Base-by-base conservation (phyloP, 2,329 filamentous ascomycete species). In the Ophioceras dolichostomum region DNA sequence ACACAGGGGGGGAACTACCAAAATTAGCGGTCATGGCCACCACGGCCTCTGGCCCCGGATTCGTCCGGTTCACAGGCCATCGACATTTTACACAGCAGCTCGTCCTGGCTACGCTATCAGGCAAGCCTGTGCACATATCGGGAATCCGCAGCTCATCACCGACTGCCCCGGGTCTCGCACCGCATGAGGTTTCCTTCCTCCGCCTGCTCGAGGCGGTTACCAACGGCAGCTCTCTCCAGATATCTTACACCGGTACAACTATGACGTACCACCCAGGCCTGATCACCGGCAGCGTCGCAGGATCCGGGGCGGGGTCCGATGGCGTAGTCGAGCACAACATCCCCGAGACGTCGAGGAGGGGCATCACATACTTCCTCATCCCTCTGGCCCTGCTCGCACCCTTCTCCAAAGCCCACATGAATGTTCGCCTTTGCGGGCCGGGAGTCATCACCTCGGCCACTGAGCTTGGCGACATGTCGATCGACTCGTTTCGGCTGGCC, bases 221-320 rank as follows among this genome's bases (percentile, higher is more conserved):
- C 53, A 98, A 98, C 67, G 91, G 91, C 61, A 84, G 83, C 40
- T 79, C 83, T 39, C 86, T 96, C 63, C 88, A 95, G 53, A 94
- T 98, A 49, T 94, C 87, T 10, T 91, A 94, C 63, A 95, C 87
- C 2, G 91, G 91, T 54, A 96, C 91, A 0, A 88, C 86, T 1
- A 74, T 98, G 39, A 80, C 88, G 27, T 98, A 93, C 62, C 82
- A 84, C 46, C 91, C 91, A 0, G 91, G 91, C 26, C 68, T 98
- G 29, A 93, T 98, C 51, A 91, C 86, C 0, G 91, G 91, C 43
- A 82, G 79, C 33, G 76, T 83, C 18, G 69, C 83, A 16, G 86
- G 85, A 14, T 71, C 79, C 35, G 85, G 85, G 49, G 79, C 83
- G 27, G 67, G 62, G 13, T 60, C 73, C 33, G 73, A 77, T 49